Percentiles rank a stretch among this genome's conserved stretches.
Conservation (phyloP, 208 protist genomes). For the Naegleria lovaniensis region DNA sequence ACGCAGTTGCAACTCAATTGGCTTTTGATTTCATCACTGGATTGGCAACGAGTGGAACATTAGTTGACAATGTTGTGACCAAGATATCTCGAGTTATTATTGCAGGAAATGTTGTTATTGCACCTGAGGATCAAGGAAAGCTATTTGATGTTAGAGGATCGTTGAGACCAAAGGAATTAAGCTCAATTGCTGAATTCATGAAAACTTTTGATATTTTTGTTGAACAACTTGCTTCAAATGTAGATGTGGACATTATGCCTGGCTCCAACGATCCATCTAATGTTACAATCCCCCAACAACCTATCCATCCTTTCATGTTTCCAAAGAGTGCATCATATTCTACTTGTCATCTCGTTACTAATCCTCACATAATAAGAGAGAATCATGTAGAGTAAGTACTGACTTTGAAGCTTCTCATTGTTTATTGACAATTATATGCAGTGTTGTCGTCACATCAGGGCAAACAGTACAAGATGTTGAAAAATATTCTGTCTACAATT, state of each 20-base stretch:
- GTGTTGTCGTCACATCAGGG: constrained; percentile 47
- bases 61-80: not conserved
- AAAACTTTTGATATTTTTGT: constrained; percentile 62
- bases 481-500: constrained; percentile 55
- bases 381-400: constrained; percentile 30
- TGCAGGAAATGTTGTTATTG: not conserved
- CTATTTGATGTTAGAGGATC: constrained; percentile 61
- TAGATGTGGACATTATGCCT: constrained; percentile 80
- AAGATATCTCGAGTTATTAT: constrained; percentile 22
- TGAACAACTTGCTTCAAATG: constrained; percentile 50
- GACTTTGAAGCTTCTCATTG: not conserved
- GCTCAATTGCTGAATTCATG: constrained; percentile 63
- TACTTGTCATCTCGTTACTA: constrained; percentile 65
- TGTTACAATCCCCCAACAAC: constrained; percentile 79
- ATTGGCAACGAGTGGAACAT: not conserved
- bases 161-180: constrained; percentile 27
- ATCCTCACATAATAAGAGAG: constrained; percentile 65
- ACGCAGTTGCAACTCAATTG: not conserved
- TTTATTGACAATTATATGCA: not conserved
- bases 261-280: constrained; percentile 75
- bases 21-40: not conserved
- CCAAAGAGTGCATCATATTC: constrained; percentile 59
- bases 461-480: constrained; percentile 71
- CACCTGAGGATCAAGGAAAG: not conserved
- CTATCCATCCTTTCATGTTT: constrained; percentile 71